Evolutionary conservation across 169 alveolate genomes (phyloP), one percentile per base, ranked within the genome.

Genomic region (Babesia ovata): DNA sequence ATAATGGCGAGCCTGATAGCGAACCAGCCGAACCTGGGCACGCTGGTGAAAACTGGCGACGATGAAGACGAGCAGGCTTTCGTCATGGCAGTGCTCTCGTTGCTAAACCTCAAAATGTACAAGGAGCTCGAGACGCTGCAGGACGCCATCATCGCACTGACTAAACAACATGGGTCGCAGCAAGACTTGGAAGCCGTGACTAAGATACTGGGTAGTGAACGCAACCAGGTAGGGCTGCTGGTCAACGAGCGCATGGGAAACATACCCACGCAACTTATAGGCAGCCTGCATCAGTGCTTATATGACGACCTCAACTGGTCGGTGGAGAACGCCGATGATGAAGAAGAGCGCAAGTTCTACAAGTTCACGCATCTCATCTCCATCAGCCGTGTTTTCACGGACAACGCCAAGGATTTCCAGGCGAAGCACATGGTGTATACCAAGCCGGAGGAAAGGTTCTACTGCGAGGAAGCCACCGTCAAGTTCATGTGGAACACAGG

Each of bases 241-340:
- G 62, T 79, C n/a, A 79, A 79, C 56, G 87, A 79, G 42, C 24
- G 87, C 45, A 22, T 79, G 62, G 78, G 67, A 9, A 79, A 79
- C 48, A 57, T 71, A 46, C 87, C 87, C 29, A 50, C 70, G 42
- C 83, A 79, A 58, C 82, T 79, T 21, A 62, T 79, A 21, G 87
- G 83, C 26, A 70, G 46, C 65, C 57, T 79, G 13, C 83, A 70
- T 24, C 70, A 69, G 56, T 70, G 83, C 39, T 36, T 79, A 16
- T 42, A 49, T 29, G 83, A 70, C 58, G 87, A 79, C 70, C 22
- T 79, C 46, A 26, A 79, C 65, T 79, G 87, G 87, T 79, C 87
- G 14, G 36, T 54, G 42, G 78, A 66, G 44, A 70, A 70, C 39
- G 66, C 75, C 39, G 83, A 70, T 42, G 83, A 69, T 21, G 83